A percentile compares a stretch with the other conserved stretches of the same genome.
Evolutionary conservation across 192 early-diverging fungal genomes (phyloP).

Genomic region (Glomus cerebriforme): DNA sequence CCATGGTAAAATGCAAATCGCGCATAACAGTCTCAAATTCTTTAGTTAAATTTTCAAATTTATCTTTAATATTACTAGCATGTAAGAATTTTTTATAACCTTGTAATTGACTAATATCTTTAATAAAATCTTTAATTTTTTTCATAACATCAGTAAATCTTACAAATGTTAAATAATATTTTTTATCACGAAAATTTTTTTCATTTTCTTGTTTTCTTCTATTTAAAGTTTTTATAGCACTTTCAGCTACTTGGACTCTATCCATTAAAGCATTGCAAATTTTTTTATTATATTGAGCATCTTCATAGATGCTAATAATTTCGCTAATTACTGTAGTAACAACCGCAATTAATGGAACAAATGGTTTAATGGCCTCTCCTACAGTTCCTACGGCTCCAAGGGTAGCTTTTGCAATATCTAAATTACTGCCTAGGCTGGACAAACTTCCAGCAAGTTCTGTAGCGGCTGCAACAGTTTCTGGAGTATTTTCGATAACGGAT

Average conservation of each 20-base stretch:
- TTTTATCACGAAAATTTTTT: not conserved
- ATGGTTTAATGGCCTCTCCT: not conserved
- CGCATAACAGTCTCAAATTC: not conserved
- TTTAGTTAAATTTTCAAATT: not conserved
- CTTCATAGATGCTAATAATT: not conserved
- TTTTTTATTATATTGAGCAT: not conserved
- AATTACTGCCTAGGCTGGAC: too few relatives aligned
- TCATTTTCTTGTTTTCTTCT: not conserved
- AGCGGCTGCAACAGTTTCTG: too few relatives aligned
- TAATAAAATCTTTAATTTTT: constrained; percentile 23
- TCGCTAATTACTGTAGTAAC: not conserved
- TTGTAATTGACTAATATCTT: constrained; percentile 8
- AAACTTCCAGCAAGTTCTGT: too few relatives aligned
- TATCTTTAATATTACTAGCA: not conserved
- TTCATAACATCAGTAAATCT: constrained; percentile 10
- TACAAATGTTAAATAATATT: not conserved
- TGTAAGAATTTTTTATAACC: constrained; percentile 12
- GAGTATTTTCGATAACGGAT: too few relatives aligned
- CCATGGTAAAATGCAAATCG: not conserved
- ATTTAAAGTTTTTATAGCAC: not conserved
- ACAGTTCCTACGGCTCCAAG: not conserved
- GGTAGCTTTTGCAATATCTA: not conserved
- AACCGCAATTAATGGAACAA: not conserved
- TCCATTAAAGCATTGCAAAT: not conserved
- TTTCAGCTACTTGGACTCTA: not conserved